These are phyloP conservation scores for Ceratobasidium sp. DNA, from an alignment of 1,284 basidiomycete genomes.

Conservation along the genomic window DNA sequence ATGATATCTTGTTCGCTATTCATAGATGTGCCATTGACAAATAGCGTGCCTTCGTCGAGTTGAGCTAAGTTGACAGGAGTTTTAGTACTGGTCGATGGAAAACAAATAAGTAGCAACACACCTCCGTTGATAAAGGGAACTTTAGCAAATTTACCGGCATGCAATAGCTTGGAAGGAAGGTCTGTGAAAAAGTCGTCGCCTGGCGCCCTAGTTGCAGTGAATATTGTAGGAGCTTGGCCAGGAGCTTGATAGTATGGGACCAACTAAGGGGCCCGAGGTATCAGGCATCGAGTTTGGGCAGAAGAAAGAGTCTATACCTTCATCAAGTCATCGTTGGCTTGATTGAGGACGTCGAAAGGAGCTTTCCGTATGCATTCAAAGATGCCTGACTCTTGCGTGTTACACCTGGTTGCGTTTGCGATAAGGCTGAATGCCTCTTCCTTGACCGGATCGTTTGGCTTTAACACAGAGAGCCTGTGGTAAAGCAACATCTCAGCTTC, in stretches of 20 bases:
- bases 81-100: neutral
- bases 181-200: conserved; percentile 50
- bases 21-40: neutral
- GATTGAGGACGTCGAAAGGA: neutral
- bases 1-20: conserved; percentile 27
- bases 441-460: neutral
- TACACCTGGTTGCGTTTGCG: conserved; percentile 7
- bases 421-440: neutral
- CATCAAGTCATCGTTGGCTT: conserved; percentile 4
- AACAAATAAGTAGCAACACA: too few species aligned
- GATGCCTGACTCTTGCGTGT: neutral
- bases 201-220: neutral
- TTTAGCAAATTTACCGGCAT: conserved; percentile 53
- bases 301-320: neutral
- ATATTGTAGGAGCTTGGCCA: neutral
- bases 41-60: conserved; percentile 45
- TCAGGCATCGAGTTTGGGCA: neutral
- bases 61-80: conserved; percentile 2
- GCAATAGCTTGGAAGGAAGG: conserved; percentile 51
- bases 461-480: neutral
- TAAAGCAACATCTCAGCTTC: too few species aligned
- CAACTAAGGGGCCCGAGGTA: neutral
- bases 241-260: neutral
- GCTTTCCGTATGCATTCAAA: conserved; percentile 21
- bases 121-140: conserved; percentile 58